These are phyloP conservation scores for Aspergillus bridgeri DNA, from an alignment of 495 filamentous ascomycete species.

Conservation along the genomic window DNA sequence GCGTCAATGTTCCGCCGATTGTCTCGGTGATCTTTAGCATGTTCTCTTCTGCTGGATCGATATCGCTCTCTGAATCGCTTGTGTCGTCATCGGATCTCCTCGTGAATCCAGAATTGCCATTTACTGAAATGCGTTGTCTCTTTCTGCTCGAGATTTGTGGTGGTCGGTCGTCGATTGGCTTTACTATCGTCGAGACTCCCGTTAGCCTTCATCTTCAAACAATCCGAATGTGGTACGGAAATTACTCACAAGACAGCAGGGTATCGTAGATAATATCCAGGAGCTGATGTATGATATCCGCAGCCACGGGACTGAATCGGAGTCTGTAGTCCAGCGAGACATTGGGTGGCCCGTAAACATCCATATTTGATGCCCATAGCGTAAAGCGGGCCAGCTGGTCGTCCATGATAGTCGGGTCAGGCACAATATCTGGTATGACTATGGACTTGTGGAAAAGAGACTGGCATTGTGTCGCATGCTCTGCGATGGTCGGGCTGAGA, in stretches of 20 bases:
- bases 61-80: slow-evolving; percentile 27
- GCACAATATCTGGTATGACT: slow-evolving; percentile 24
- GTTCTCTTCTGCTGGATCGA: slow-evolving; percentile 26
- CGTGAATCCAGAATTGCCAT: slow-evolving; percentile 17
- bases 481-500: slow-evolving; percentile 31
- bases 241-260: slow-evolving; percentile 25
- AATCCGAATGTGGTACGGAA: slow-evolving; percentile 3
- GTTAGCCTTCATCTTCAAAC: slow-evolving; percentile 15
- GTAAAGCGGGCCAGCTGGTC: slow-evolving; percentile 32
- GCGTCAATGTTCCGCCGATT: slow-evolving; percentile 29
- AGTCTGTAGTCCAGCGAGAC: slow-evolving; percentile 35
- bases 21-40: slow-evolving; percentile 26
- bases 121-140: slow-evolving; percentile 24
- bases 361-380: slow-evolving; percentile 34
- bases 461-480: slow-evolving; percentile 27
- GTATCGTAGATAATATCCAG: slow-evolving; percentile 24
- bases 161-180: slow-evolving; percentile 23
- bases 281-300: slow-evolving; percentile 32
- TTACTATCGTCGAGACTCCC: slow-evolving; percentile 24
- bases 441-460: slow-evolving; percentile 24
- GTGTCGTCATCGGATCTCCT: slow-evolving; percentile 24
- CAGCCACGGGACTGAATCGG: slow-evolving; percentile 27
- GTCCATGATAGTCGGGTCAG: slow-evolving; percentile 30
- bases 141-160: slow-evolving; percentile 24
- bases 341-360: slow-evolving; percentile 31